Evolutionary conservation across 2,329 filamentous ascomycete species (phyloP), one percentile per base, ranked within the genome.

Genomic region (Septoria linicola): DNA sequence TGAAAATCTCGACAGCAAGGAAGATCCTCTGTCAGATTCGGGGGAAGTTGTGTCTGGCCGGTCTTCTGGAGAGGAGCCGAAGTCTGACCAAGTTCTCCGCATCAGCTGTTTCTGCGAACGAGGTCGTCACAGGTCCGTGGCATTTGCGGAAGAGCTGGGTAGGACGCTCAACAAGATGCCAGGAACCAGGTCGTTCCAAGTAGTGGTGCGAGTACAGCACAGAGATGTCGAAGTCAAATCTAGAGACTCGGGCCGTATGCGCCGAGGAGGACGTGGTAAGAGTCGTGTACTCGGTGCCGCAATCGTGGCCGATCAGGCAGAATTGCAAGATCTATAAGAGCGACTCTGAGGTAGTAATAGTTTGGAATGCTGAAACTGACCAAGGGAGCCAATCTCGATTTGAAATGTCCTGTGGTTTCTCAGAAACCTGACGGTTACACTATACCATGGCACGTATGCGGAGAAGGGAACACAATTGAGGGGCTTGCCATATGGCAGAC

Each of bases 51-150:
- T 14, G 41, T 31, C 19, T n/a, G 46, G 41, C 39, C 35, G 16
- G 23, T 40, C 23, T 30, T 36, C 39, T 10, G 16, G 14, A 21
- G 16, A 43, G 14, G 8, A 25, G 27, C 30, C 43, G 25, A 36
- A 46, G 39, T 46, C 23, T 27, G 42, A 34, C 35, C 37, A 19
- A 23, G 37, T 53, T 37, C 47, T 57, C 30, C 43, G 54, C 14
- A 59, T 63, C 10, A 56, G 59, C 45, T 59, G 56, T 49, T 62
- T 59, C 41, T 63, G 62, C 45, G 62, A 57, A n/a, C 54, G 60
- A 8, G 62, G 62, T 4, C 59, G 59, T 19, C 62, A 65, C 44
- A 59, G 61, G 20, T 59, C 55, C 8, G 59, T 63, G 2, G 62
- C 61, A n/a, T 65, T 63, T 52, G 61, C 60, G 32, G 54, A 57